A percentile compares a stretch with the other conserved stretches of the same genome.
These are phyloP conservation scores for Torrubiellomyces zombiae DNA, from an alignment of 2,329 filamentous ascomycete genomes.

Conservation along the genomic window DNA sequence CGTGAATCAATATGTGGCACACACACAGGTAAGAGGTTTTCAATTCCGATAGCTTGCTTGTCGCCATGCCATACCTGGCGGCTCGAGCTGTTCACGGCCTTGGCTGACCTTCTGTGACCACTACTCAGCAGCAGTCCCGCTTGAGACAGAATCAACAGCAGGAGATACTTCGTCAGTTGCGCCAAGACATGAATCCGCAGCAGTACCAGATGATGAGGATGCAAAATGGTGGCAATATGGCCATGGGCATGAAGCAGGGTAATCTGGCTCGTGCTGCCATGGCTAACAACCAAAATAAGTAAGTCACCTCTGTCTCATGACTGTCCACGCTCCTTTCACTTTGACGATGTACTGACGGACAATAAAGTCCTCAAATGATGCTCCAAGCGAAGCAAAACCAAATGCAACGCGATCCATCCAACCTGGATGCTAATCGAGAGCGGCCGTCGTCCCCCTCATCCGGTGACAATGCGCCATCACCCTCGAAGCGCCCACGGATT, in stretches of 20 bases:
- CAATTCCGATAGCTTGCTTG: too few relatives aligned
- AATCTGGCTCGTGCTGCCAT: conserved; percentile 59
- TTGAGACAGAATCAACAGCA: conserved; percentile 62
- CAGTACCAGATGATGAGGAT: conserved; percentile 53
- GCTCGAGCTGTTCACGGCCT: neutral
- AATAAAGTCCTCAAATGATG: conserved; percentile 47
- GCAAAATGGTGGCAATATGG: conserved; percentile 44
- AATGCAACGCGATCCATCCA: conserved; percentile 78
- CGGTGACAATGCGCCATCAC: conserved; percentile 78
- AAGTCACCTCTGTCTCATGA: conserved; percentile 16
- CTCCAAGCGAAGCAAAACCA: conserved; percentile 57
- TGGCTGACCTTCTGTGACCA: conserved; percentile 2
- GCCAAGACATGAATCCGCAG: conserved; percentile 40
- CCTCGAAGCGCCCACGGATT: conserved; percentile 75
- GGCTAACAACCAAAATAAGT: conserved; percentile 63
- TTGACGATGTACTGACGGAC: neutral
- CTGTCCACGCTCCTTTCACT: neutral
- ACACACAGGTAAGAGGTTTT: conserved; percentile 74
- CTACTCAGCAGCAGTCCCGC: conserved; percentile 44
- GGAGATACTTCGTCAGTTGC: conserved; percentile 58
- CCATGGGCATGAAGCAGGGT: conserved; percentile 39
- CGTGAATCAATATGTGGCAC: conserved; percentile 60
- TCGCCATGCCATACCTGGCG: conserved; percentile 3
- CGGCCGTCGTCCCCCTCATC: conserved; percentile 69
- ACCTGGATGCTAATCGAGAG: conserved; percentile 70